Evolutionary conservation across 805 yeast species (phyloP).

Genomic region (Saturnispora besseyi): DNA sequence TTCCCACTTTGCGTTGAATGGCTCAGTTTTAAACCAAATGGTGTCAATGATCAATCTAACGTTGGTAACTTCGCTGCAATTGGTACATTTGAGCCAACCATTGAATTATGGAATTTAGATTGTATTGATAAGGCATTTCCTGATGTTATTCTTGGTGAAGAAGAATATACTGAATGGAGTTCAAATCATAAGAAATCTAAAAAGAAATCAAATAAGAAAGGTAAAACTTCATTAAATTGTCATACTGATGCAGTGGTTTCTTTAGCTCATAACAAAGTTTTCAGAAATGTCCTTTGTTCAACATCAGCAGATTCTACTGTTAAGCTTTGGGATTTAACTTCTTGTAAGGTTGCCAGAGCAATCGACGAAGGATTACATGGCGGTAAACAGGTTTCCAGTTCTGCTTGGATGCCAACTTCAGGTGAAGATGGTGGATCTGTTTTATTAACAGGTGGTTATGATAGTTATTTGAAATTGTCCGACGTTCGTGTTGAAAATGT

Average conservation of each 20-base stretch:
- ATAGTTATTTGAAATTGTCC: slow-evolving; percentile 66
- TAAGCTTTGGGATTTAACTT: slow-evolving; percentile 86
- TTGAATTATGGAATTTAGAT: slow-evolving; percentile 95
- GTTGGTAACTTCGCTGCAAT: slow-evolving; percentile 90
- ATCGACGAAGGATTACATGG: slow-evolving; percentile 54
- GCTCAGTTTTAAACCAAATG: slow-evolving; percentile 68
- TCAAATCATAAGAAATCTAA: slow-evolving; percentile 24
- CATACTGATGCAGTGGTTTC: slow-evolving; percentile 94
- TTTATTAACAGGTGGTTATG: slow-evolving; percentile 88
- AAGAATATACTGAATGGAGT: slow-evolving; percentile 29
- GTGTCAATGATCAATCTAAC: slow-evolving; percentile 33
- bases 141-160: slow-evolving; percentile 83
- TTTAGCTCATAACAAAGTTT: slow-evolving; percentile 69
- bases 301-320: slow-evolving; percentile 94
- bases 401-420: slow-evolving; percentile 70
- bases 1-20: slow-evolving; percentile 96
- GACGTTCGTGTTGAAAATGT: slow-evolving; percentile 76
- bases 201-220: slow-evolving; percentile 39
- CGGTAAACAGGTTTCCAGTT: slow-evolving; percentile 73
- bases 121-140: slow-evolving; percentile 91
- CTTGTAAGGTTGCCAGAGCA: slow-evolving; percentile 70
- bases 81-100: slow-evolving; percentile 95
- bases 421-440: slow-evolving; percentile 45
- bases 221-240: slow-evolving; percentile 42
- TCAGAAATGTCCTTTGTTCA: slow-evolving; percentile 81